A percentile compares a stretch with the other conserved stretches of the same genome.
Evolutionary conservation across 345 rosid species (phyloP).

Genomic region (Zanthoxylum bungeanum): DNA sequence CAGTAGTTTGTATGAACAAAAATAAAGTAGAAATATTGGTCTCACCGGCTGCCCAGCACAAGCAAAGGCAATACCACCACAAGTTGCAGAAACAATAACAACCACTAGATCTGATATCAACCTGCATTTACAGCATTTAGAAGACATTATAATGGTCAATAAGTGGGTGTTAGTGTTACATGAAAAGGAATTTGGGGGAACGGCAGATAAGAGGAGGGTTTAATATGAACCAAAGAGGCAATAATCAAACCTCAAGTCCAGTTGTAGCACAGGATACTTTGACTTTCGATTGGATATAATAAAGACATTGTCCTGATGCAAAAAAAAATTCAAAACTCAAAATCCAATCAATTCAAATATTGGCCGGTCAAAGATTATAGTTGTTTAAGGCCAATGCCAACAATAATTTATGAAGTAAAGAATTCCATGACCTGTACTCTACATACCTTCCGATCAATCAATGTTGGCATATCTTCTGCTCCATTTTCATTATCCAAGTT

Average conservation of each 20-base stretch:
- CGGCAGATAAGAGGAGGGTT: too few species aligned
- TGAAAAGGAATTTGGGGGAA: too few species aligned
- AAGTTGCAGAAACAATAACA: conserved; percentile 96
- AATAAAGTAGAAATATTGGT: conserved; percentile 16
- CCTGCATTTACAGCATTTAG: conserved; percentile 46
- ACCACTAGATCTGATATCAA: conserved; percentile 96
- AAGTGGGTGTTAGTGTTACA: too few species aligned
- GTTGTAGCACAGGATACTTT: conserved; percentile 89
- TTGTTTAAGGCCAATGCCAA: not conserved
- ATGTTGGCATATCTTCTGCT: conserved; percentile 80
- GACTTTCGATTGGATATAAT: conserved; percentile 96
- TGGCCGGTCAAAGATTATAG: not conserved
- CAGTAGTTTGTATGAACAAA: conserved; percentile 14
- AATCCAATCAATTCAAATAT: not conserved
- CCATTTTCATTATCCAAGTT: conserved; percentile 85
- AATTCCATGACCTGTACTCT: not conserved
- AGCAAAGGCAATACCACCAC: conserved; percentile 99
- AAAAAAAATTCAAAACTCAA: conserved; percentile 4
- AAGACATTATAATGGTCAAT: conserved; percentile 22
- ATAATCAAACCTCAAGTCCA: conserved; percentile 69
- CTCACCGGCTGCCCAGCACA: conserved; percentile 99
- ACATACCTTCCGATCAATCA: conserved; percentile 85
- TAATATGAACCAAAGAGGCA: not conserved
- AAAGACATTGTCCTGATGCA: conserved; percentile 85
- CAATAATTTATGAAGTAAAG: conserved; percentile 1